These are phyloP conservation scores for Leccinum ochraceum DNA, from an alignment of 768 basidiomycete species.

Conservation along the genomic window DNA sequence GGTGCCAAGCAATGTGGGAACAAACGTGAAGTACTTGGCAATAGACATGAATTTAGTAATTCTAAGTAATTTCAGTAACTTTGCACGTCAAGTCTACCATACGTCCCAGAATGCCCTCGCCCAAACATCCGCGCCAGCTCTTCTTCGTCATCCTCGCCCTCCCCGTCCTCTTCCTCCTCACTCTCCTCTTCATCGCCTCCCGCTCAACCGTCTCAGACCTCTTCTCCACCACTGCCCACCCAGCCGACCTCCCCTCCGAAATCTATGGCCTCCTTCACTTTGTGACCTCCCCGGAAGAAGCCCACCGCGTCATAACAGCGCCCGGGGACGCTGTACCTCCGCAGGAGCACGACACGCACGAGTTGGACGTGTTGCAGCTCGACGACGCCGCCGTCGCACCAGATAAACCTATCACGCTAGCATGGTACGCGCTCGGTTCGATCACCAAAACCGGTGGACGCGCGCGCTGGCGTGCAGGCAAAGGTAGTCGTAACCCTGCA, in stretches of 20 bases:
- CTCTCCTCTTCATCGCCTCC: constrained; percentile 42
- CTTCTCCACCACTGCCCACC: constrained; percentile 43
- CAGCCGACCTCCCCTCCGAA: constrained; percentile 49
- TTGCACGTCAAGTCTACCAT: not conserved
- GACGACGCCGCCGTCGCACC: constrained; percentile 47
- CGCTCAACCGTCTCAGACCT: constrained; percentile 32
- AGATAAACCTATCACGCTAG: constrained; percentile 47
- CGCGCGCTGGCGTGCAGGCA: constrained; percentile 6
- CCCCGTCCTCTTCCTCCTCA: constrained; percentile 33
- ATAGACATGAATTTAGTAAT: not conserved
- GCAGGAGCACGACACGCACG: not conserved
- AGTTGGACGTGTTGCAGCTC: not conserved
- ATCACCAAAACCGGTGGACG: constrained; percentile 1
- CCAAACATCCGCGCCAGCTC: constrained; percentile 45
- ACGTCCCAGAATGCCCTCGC: constrained; percentile 10
- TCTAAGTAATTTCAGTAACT: not conserved
- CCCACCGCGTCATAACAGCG: constrained; percentile 13
- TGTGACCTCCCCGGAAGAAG: constrained; percentile 44
- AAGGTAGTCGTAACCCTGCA: constrained; percentile 36
- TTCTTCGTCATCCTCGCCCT: constrained; percentile 39
- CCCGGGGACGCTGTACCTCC: constrained; percentile 19
- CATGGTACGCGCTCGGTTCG: constrained; percentile 54
- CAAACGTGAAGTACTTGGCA: no score
- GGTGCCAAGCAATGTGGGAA: no score
- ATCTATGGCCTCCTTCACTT: constrained; percentile 73